Conservation (phyloP, 2,329 filamentous ascomycete species). For the Gaeumannomyces tritici region DNA sequence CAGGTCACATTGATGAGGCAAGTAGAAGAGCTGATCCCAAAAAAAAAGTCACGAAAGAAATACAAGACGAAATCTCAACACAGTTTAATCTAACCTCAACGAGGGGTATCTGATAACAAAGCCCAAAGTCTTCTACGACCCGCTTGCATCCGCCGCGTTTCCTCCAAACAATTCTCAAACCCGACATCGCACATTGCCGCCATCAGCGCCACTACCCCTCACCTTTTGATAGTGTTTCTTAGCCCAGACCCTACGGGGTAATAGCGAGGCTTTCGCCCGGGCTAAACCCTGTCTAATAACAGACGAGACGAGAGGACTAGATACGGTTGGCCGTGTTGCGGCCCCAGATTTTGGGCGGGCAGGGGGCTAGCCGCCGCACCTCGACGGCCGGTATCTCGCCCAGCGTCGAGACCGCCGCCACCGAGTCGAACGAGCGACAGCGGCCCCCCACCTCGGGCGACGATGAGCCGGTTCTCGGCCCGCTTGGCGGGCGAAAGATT, state of each 20-base stretch:
- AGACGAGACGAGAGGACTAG: neutral
- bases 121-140: no score
- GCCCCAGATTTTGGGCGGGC: neutral
- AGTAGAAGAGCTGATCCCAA: no score
- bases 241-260: neutral
- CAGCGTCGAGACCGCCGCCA: neutral
- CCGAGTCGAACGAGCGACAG: slow-evolving; percentile 1
- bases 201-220: neutral
- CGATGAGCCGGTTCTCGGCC: neutral
- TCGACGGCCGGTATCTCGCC: slow-evolving; percentile 1
- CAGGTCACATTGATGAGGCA: no score
- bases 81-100: no score
- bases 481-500: slow-evolving; percentile 2
- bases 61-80: no score
- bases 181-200: no score
- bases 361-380: neutral
- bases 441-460: neutral
- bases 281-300: neutral
- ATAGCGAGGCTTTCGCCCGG: neutral
- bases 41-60: no score
- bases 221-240: neutral
- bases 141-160: no score
- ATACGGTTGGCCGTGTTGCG: neutral
- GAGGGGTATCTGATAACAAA: no score
- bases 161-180: no score